Conservation (phyloP, 2,329 filamentous ascomycete genomes). For the Pseudogymnoascus sp. region DNA sequence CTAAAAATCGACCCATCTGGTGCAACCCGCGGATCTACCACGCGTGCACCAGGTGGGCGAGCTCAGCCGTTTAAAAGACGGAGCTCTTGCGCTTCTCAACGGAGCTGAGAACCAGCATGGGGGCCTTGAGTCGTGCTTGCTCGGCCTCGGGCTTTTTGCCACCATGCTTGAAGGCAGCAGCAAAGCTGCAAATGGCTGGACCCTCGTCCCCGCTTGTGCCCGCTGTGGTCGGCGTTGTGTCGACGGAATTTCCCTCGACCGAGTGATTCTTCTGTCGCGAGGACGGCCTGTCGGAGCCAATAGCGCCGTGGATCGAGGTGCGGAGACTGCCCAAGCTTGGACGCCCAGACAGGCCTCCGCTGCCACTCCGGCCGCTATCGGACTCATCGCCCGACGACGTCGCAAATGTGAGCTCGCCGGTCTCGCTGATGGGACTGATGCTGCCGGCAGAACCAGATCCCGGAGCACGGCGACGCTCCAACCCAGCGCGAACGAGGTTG, state of each 20-base stretch:
- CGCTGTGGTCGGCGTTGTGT: constrained; percentile 48
- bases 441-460: constrained; percentile 64
- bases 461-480: constrained; percentile 69
- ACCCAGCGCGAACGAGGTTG: constrained; percentile 82
- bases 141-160: constrained; percentile 46
- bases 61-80: constrained; percentile 39
- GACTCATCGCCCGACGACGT: constrained; percentile 65
- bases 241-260: constrained; percentile 45
- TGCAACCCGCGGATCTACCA: constrained; percentile 26
- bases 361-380: constrained; percentile 60
- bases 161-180: constrained; percentile 57
- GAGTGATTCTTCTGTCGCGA: constrained; percentile 55
- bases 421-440: constrained; percentile 85
- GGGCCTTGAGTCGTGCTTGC: constrained; percentile 67
- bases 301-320: constrained; percentile 72
- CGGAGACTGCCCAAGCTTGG: constrained; percentile 66
- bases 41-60: constrained; percentile 9
- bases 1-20: not conserved
- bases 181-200: constrained; percentile 52
- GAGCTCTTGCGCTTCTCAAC: constrained; percentile 83
- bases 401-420: constrained; percentile 57
- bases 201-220: constrained; percentile 59
- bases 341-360: constrained; percentile 67
- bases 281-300: constrained; percentile 76
- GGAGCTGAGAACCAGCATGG: constrained; percentile 79